Evolutionary conservation across 768 basidiomycete genomes (phyloP), one percentile per base, ranked within the genome.

Genomic region (Phanerodontia chrysosporium): DNA sequence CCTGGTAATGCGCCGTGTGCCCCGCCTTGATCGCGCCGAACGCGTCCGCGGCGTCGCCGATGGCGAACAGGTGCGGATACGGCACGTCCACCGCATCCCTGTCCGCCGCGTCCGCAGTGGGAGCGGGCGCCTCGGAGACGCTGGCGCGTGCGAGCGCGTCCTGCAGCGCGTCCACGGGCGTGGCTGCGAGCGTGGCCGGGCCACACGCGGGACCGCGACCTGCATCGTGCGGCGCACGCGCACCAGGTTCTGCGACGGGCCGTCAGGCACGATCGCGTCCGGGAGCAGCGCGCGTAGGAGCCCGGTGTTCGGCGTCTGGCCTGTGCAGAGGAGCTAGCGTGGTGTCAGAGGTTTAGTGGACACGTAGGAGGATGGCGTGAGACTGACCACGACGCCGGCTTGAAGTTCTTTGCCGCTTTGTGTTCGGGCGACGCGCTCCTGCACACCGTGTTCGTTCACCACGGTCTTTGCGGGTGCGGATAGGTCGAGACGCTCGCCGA

Each of bases 1-100:
- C 78, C 73, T 84, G 83, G 36, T 72, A 74, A 64, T 81, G 80
- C 1, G 83, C 81, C 30, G 73, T 83, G 60, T 84, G 80, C 0
- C 83, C 86, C 13, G 85, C 84, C 24, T 81, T 77, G 24, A 82
- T 78, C 0, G 84, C 86, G 6, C 84, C 84, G 58, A 84, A 86
- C 4, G 83, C 83, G 66, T 86, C 83, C 0, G 84, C 85, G 0
- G 79, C 77, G 55, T 87, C 86, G 8, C 86, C 86, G 6, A 86
- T 69, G 9, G 79, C 84, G 64, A 86, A 88, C 13, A 87, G 76
- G 59, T 84, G 74, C 0, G 79, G 76, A 64, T 83, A 82, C 0
- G 77, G 72, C 4, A 68, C 22, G 74, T 75, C 21, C 22, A 66
- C 49, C 10, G 68, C 59, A 32, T 64, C 60, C 39, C 29, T 28